These are phyloP conservation scores for Staphylotrichum longicolle DNA, from an alignment of 495 filamentous ascomycete species.

Conservation along the genomic window DNA sequence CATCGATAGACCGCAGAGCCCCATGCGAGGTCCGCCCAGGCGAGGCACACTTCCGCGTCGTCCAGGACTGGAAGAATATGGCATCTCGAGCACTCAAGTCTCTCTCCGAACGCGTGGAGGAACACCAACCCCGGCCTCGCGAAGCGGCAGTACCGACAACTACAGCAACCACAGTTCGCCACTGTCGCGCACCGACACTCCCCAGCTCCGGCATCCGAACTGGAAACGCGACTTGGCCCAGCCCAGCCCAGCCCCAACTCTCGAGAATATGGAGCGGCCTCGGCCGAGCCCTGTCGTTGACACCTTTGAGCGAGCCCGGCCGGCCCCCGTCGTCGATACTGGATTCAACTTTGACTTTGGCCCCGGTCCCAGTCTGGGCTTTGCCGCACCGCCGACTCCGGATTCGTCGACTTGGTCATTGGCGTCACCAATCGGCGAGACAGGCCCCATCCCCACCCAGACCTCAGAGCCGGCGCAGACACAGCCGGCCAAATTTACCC, in stretches of 20 bases:
- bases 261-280: neutral
- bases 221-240: slow-evolving; percentile 10
- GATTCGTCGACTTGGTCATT: slow-evolving; percentile 34
- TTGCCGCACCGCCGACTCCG: slow-evolving; percentile 24
- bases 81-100: slow-evolving; percentile 19
- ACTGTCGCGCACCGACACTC: slow-evolving; percentile 26
- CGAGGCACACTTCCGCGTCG: slow-evolving; percentile 25
- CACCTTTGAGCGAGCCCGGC: neutral
- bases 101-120: slow-evolving; percentile 1
- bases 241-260: slow-evolving; percentile 12
- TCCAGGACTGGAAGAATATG: slow-evolving; percentile 33
- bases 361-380: slow-evolving; percentile 7
- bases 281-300: neutral
- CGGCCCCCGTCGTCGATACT: slow-evolving; percentile 17
- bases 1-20: slow-evolving; percentile 19
- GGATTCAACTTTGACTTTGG: slow-evolving; percentile 39
- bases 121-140: slow-evolving; percentile 15
- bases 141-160: slow-evolving; percentile 22
- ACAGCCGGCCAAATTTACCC: slow-evolving; percentile 14
- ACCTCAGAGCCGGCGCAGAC: slow-evolving; percentile 1
- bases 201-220: slow-evolving; percentile 26
- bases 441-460: neutral
- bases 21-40: slow-evolving; percentile 17
- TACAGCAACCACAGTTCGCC: slow-evolving; percentile 20
- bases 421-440: slow-evolving; percentile 17